A percentile compares a stretch with the other conserved stretches of the same genome.
phyloP scores from a whole-genome alignment of 805 yeast species.

The Metschnikowia noctiluminum region DNA sequence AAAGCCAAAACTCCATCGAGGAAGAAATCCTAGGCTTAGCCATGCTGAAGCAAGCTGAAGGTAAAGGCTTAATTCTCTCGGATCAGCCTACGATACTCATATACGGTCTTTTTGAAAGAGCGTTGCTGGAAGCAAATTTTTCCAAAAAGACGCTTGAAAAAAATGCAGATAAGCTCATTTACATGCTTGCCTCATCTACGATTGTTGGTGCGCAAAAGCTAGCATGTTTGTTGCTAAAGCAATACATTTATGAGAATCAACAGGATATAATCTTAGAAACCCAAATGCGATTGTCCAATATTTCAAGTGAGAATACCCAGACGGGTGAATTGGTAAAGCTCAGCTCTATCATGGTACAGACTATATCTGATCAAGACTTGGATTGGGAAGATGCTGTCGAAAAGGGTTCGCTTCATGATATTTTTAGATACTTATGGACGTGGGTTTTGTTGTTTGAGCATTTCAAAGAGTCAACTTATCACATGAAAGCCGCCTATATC shows the following conservation, averaged over 20 bases:
- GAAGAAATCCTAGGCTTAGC: constrained; percentile 46
- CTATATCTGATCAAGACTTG: constrained; percentile 31
- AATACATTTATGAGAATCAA: constrained; percentile 45
- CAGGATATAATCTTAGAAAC: constrained; percentile 61
- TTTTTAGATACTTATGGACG: constrained; percentile 53
- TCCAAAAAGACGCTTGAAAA: constrained; percentile 28
- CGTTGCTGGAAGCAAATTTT: constrained; percentile 21
- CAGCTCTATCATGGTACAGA: constrained; percentile 40
- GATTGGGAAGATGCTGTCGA: constrained; percentile 7
- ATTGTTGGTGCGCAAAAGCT: constrained; percentile 39
- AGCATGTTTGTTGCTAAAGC: constrained; percentile 36
- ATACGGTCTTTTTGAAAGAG: constrained; percentile 30
- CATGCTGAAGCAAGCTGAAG: constrained; percentile 22
- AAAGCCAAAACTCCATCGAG: constrained; percentile 31
- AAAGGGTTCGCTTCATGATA: constrained; percentile 8
- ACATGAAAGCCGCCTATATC: constrained; percentile 59
- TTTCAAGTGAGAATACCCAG: constrained; percentile 1
- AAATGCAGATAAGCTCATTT: constrained; percentile 35
- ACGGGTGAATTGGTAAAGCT: constrained; percentile 17
- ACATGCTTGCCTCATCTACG: constrained; percentile 24
- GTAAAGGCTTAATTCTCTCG: background rate
- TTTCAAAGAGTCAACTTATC: constrained; percentile 63
- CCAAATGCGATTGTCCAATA: constrained; percentile 46
- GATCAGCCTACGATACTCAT: constrained; percentile 20
- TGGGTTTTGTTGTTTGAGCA: constrained; percentile 65